phyloP scores from a whole-genome alignment of 2,329 filamentous ascomycete species.

The Aspergillus pseudotamarii region DNA sequence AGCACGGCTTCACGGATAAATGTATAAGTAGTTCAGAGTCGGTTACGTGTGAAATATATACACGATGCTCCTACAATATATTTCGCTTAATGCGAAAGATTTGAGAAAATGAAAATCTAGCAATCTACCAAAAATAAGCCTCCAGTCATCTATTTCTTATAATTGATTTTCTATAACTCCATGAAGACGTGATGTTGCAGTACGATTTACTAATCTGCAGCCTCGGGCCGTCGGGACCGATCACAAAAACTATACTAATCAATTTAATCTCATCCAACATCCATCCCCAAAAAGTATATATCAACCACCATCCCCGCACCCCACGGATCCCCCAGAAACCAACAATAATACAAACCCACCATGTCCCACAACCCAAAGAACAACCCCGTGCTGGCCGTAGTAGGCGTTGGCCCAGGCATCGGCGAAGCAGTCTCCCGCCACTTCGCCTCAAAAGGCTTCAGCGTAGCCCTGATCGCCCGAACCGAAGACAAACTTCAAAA shows the following conservation, averaged over 20 bases:
- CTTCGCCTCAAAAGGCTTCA: constrained; percentile 18
- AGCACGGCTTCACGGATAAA: no score
- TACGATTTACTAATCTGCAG: constrained; percentile 6
- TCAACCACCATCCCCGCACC: background rate
- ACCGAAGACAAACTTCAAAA: constrained; percentile 13
- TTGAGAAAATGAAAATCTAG: background rate
- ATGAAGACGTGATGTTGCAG: background rate
- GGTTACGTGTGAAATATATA: background rate
- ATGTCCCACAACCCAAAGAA: constrained; percentile 16
- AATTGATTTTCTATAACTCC: background rate
- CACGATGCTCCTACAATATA: background rate
- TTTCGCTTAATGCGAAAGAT: background rate
- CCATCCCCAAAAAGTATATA: background rate
- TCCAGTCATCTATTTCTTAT: background rate
- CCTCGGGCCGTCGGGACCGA: background rate
- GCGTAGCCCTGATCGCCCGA: constrained; percentile 20
- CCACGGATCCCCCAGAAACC: background rate
- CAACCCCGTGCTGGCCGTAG: constrained; percentile 18
- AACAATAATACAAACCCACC: background rate
- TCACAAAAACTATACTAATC: background rate
- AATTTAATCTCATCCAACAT: background rate
- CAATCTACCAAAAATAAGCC: background rate
- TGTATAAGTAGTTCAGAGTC: background rate
- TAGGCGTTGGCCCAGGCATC: constrained; percentile 21
- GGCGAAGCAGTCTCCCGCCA: constrained; percentile 20